These are phyloP conservation scores for Aureobasidium sp. DNA, from an alignment of 2,329 filamentous ascomycete genomes.

Conservation along the genomic window DNA sequence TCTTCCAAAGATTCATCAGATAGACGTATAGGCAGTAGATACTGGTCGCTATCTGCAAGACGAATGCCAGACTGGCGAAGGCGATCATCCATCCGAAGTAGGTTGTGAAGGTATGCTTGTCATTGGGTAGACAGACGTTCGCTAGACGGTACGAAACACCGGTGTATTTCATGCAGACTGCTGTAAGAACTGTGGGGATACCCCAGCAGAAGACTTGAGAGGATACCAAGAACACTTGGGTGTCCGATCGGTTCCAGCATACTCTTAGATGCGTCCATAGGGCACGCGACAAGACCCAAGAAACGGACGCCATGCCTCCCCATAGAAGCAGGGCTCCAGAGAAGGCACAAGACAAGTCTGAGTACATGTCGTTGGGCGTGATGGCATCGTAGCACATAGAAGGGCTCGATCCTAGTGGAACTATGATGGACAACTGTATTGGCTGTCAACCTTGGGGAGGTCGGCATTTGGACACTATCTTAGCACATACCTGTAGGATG, in stretches of 20 bases:
- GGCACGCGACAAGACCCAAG: constrained; percentile 52
- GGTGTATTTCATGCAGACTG: constrained; percentile 21
- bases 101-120: constrained; percentile 26
- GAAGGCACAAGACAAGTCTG: constrained; percentile 65
- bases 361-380: constrained; percentile 75
- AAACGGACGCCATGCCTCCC: constrained; percentile 68
- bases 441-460: not conserved
- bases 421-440: constrained; percentile 65
- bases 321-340: constrained; percentile 69
- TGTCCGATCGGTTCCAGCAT: constrained; percentile 27
- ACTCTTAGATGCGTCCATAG: constrained; percentile 29
- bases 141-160: constrained; percentile 30
- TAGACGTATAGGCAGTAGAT: constrained; percentile 29
- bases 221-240: constrained; percentile 22
- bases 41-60: constrained; percentile 27
- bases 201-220: constrained; percentile 23
- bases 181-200: constrained; percentile 24
- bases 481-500: constrained; percentile 62
- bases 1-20: constrained; percentile 19
- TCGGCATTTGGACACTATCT: not conserved
- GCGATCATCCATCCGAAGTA: constrained; percentile 32
- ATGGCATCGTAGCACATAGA: constrained; percentile 71
- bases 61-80: constrained; percentile 24
- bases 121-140: constrained; percentile 28
- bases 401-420: constrained; percentile 65